Base-by-base conservation (phyloP, 495 filamentous ascomycete species). In the Aspergillus sclerotioniger region DNA sequence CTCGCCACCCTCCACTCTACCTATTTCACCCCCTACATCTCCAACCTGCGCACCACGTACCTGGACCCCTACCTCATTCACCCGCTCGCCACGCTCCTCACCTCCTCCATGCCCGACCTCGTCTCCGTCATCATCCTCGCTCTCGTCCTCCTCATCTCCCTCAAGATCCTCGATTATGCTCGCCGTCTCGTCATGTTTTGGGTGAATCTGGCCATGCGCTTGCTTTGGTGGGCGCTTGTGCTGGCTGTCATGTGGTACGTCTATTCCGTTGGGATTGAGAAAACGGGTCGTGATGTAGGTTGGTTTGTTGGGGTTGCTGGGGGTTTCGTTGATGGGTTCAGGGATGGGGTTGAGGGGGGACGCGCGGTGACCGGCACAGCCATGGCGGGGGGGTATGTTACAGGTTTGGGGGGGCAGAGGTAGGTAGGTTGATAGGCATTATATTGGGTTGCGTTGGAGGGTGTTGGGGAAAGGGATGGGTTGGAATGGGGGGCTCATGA, bases 111-210 rank as follows among this genome's bases (percentile, higher is more conserved):
- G 63, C 84, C 81, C 6, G 85, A 90, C 73, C 66, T 90, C 50
- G 62, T 84, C 45, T 83, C 87, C 16, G 71, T 89, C 54, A 65
- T 86, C 6, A 67, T 81, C 35, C 71, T 88, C 13, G 61, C 82
- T 1, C 54, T 85, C 41, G 58, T 83, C 44, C 62, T 92, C 32
- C 65, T 90, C 57, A 50, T 90, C 48, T 81, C 82, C 16, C 70
- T 92, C 58, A 82, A 87, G 65, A 63, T 91, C 53, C 71, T 94
- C n/a, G 73, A 84, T 64, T 84, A 85, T 67, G 70, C 87, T 25
- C 83, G 82, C 48, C 80, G 88, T 35, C 70, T 89, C 3, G 72
- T 95, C 53, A 76, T 91, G 66, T 93, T 83, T 69, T 91, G 90
- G 84, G 78, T 89, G n/a, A 66, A 75, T 41, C 64, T 93, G 47